Percentiles rank a stretch among this genome's conserved stretches.
phyloP scores from a whole-genome alignment of 192 early-diverging fungal genomes.

The Coemansia asiatica region DNA sequence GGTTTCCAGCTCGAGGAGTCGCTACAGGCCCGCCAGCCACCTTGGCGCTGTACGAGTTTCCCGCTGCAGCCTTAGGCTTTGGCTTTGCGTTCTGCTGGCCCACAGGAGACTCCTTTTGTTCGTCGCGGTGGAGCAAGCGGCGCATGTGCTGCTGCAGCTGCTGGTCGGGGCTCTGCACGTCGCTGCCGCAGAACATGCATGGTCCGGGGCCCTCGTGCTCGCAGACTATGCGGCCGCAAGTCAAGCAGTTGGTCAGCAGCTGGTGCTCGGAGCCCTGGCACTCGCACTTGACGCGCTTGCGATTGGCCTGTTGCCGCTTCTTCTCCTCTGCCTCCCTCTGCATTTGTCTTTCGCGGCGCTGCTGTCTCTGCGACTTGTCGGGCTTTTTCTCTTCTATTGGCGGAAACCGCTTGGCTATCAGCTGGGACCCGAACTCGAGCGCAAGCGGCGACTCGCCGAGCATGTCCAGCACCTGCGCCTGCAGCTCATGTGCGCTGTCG shows the following conservation, averaged over 20 bases:
- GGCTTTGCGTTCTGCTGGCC: neutral
- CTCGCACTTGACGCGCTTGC: slow-evolving; percentile 46
- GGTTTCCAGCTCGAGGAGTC: neutral
- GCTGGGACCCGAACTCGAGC: slow-evolving; percentile 32
- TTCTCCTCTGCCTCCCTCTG: slow-evolving; percentile 25
- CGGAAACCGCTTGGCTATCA: slow-evolving; percentile 47
- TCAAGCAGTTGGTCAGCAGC: slow-evolving; percentile 56
- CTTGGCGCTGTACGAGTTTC: slow-evolving; percentile 32
- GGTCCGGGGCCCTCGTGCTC: slow-evolving; percentile 53
- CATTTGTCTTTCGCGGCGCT: slow-evolving; percentile 31
- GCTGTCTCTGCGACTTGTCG: slow-evolving; percentile 36
- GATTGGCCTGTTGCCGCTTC: slow-evolving; percentile 15
- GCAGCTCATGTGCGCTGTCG: slow-evolving; percentile 36
- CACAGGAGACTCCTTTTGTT: slow-evolving; percentile 2
- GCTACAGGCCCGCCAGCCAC: slow-evolving; percentile 25
- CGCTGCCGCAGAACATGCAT: slow-evolving; percentile 52
- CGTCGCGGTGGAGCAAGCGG: slow-evolving; percentile 17
- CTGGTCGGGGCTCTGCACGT: slow-evolving; percentile 45
- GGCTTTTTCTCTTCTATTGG: neutral
- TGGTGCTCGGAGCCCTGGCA: slow-evolving; percentile 52
- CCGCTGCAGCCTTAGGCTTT: neutral
- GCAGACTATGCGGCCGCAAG: slow-evolving; percentile 58
- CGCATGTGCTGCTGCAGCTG: slow-evolving; percentile 52
- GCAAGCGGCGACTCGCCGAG: slow-evolving; percentile 50
- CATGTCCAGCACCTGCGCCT: slow-evolving; percentile 49